phyloP scores from a whole-genome alignment of 73 alveolate species.

The Durusdinium trenchii region DNA sequence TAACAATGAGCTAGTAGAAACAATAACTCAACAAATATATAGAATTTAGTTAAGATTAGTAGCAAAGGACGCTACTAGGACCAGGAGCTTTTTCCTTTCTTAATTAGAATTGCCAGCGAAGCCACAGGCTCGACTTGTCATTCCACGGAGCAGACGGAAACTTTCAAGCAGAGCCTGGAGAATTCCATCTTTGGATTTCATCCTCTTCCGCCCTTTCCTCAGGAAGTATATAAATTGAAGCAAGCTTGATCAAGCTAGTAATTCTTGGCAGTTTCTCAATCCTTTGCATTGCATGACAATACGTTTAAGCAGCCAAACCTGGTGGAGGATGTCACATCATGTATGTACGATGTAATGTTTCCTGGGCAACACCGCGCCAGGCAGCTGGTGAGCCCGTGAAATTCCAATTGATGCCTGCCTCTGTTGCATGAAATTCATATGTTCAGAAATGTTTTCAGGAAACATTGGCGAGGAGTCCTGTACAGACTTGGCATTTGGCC shows the following conservation, averaged over 20 bases:
- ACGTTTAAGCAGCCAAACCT: neutral
- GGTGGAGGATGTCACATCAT: neutral
- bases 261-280: too few relatives aligned
- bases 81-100: neutral
- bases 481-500: neutral
- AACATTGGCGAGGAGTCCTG: neutral
- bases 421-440: too few relatives aligned
- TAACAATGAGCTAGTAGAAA: too few relatives aligned
- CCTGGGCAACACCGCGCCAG: slow-evolving; percentile 13
- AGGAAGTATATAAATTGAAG: neutral
- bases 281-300: too few relatives aligned
- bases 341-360: too few relatives aligned
- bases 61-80: neutral
- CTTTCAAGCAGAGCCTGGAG: slow-evolving; percentile 55
- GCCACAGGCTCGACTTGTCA: neutral
- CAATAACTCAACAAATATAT: too few relatives aligned
- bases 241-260: too few relatives aligned
- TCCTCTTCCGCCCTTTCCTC: slow-evolving; percentile 28
- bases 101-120: too few relatives aligned
- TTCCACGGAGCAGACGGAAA: slow-evolving; percentile 85
- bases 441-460: too few relatives aligned
- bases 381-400: slow-evolving; percentile 62
- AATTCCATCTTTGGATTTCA: slow-evolving; percentile 55
- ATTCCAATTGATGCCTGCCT: slow-evolving; percentile 33
- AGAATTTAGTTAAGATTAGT: neutral